Evolutionary conservation across 768 basidiomycete species (phyloP).

Genomic region (Suillus luteus): DNA sequence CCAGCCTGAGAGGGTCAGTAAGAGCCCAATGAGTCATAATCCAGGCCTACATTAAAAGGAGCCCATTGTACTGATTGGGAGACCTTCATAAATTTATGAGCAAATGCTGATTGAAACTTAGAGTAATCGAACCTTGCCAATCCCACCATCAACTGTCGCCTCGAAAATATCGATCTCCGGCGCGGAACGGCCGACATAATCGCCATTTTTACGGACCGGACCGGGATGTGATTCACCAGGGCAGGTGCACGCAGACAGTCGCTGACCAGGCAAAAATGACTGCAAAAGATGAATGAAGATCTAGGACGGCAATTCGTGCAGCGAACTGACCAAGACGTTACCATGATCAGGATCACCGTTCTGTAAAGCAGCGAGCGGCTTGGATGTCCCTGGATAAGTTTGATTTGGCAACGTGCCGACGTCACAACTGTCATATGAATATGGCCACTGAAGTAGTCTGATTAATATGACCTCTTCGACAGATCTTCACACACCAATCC

Average conservation of each 20-base stretch:
- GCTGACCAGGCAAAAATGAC: constrained; percentile 58
- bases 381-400: constrained; percentile 46
- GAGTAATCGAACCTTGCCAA: constrained; percentile 35
- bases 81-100: constrained; percentile 36
- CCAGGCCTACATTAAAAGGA: constrained; percentile 32
- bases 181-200: constrained; percentile 53
- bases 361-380: constrained; percentile 46
- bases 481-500: constrained; percentile 54
- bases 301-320: background rate
- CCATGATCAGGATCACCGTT: constrained; percentile 39
- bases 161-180: constrained; percentile 67
- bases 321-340: constrained; percentile 25
- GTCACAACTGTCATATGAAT: constrained; percentile 65
- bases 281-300: constrained; percentile 17
- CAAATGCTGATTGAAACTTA: constrained; percentile 9
- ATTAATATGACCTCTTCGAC: constrained; percentile 15
- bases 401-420: constrained; percentile 80
- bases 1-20: constrained; percentile 34
- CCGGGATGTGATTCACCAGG: constrained; percentile 59
- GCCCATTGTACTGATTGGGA: constrained; percentile 57
- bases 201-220: constrained; percentile 48
- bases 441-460: constrained; percentile 45
- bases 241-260: constrained; percentile 61
- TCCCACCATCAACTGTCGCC: constrained; percentile 37
- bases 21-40: constrained; percentile 6